Evolutionary conservation across 2,329 filamentous ascomycete genomes (phyloP), one percentile per base, ranked within the genome.

Genomic region (Aureobasidium sp.): DNA sequence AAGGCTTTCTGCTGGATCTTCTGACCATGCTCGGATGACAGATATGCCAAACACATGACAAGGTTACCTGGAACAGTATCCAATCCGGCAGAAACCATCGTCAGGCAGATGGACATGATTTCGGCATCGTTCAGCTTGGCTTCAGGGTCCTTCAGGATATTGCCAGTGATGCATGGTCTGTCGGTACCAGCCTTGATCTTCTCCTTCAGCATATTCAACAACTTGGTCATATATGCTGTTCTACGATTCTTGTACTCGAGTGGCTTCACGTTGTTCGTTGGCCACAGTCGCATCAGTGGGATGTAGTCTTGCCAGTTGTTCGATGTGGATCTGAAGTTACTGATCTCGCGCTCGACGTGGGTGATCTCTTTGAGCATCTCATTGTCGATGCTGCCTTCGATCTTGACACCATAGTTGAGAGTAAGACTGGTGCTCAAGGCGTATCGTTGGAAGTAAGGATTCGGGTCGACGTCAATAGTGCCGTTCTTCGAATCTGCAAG

Each of bases 281-380:
- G 81, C 66, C 84, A 81, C 2, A 91, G 72, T 32, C 90, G 81
- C 63, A 94, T 71, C 5, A 92, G 68, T 0, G 90, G 89, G n/a
- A 94, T 83, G 66, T 93, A 93, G 68, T 94, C 90, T 68, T 90
- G 87, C 71, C 71, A 90, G 71, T 93, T 93, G 70, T 91, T 90
- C 67, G 86, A 90, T 0, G 89, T 93, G 30, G 84, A 88, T 51
- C 90, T 78, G 69, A 92, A 88, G 67, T 89, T 89, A 59, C 85
- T 87, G 29, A 94, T 85, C 5, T 85, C 85, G 34, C 88, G 81
- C 72, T 93, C 90, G 3, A 93, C 89, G 50, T 85, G 79, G 0
- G 85, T 84, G 62, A 94, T 91, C 70, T 93, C 90, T 25, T 83
- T 78, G 6, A 93, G 78, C 8, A 92, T 77, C 42, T 81, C 77